A percentile compares a stretch with the other conserved stretches of the same genome.
phyloP scores from a whole-genome alignment of 495 filamentous ascomycete genomes.

The Podospora appendiculata region DNA sequence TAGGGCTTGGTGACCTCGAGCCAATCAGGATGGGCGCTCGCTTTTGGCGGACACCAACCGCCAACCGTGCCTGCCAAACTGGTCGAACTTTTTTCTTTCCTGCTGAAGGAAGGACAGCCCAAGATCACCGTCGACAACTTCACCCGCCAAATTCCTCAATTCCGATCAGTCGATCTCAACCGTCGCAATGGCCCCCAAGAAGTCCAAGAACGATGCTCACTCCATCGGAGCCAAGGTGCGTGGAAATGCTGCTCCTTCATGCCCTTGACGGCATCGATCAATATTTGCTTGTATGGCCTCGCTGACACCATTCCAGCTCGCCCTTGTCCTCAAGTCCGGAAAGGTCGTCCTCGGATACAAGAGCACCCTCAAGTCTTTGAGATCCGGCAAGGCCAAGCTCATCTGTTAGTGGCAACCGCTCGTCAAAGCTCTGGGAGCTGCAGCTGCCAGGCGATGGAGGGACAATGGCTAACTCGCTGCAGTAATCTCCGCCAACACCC shows the following conservation, averaged over 20 bases:
- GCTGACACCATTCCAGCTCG: constrained; percentile 37
- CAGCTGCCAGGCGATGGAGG: neutral
- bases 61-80: neutral
- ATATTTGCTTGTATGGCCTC: neutral
- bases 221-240: constrained; percentile 68
- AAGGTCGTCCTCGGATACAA: constrained; percentile 81
- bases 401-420: constrained; percentile 6
- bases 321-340: constrained; percentile 93
- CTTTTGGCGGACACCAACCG: neutral
- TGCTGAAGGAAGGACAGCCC: neutral
- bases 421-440: neutral
- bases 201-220: constrained; percentile 86
- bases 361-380: constrained; percentile 91
- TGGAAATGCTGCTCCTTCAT: neutral
- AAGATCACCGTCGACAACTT: constrained; percentile 16
- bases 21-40: constrained; percentile 19
- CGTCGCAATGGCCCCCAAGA: constrained; percentile 79
- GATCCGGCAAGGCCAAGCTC: constrained; percentile 75
- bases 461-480: constrained; percentile 2
- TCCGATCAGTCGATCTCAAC: constrained; percentile 6
- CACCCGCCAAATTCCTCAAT: constrained; percentile 3
- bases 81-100: constrained; percentile 1
- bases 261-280: too few relatives aligned
- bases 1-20: constrained; percentile 30
- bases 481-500: constrained; percentile 84